These are phyloP conservation scores for Kokia cookei DNA, from an alignment of 441 rosid species.

Conservation along the genomic window DNA sequence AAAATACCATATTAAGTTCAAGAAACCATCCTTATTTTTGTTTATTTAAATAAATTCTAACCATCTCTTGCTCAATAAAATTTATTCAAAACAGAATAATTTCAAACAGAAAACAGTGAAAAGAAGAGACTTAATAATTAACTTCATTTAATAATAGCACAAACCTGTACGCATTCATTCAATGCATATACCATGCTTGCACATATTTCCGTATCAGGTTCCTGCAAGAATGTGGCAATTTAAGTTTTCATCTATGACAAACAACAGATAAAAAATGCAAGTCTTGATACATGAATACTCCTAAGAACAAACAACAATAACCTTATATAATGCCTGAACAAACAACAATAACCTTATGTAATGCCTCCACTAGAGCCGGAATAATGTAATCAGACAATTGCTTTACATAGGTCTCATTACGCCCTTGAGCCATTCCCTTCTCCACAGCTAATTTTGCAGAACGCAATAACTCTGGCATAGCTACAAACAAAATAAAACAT, in stretches of 20 bases:
- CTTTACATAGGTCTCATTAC: conserved; percentile 78
- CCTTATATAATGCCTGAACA: conserved; percentile 85
- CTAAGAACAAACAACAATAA: conserved; percentile 19
- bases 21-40: background rate
- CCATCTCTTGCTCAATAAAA: background rate
- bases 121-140: background rate
- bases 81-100: background rate
- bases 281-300: background rate
- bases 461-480: conserved; percentile 93
- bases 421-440: conserved; percentile 80
- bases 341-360: conserved; percentile 67
- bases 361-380: conserved; percentile 90
- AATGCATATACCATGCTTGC: conserved; percentile 93
- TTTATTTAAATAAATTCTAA: background rate
- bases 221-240: conserved; percentile 46
- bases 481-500: conserved; percentile 26
- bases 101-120: background rate
- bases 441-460: conserved; percentile 95
- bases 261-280: background rate
- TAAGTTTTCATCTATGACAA: background rate
- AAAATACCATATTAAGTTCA: background rate
- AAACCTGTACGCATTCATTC: conserved; percentile 94
- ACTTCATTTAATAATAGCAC: background rate
- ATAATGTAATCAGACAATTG: conserved; percentile 84
- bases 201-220: conserved; percentile 94